phyloP scores from a whole-genome alignment of 345 rosid genomes.

The Firmiana major region DNA sequence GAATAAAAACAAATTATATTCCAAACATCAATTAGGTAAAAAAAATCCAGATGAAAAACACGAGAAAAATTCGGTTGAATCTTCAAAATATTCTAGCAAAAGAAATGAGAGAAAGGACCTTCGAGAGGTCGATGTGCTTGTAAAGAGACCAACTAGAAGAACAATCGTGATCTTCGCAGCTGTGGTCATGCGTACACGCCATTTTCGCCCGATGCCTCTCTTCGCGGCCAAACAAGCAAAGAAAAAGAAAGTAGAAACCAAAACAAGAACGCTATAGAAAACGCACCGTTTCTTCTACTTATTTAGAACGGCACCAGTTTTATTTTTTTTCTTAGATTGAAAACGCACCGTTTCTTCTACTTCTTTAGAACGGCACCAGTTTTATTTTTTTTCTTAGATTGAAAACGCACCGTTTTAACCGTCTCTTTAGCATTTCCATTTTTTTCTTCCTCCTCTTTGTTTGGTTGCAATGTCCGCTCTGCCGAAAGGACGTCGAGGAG shows the following conservation, averaged over 20 bases:
- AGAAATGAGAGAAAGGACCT: constrained; percentile 33
- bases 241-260: not conserved
- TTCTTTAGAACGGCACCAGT: not conserved
- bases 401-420: not conserved
- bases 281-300: not conserved
- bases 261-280: not conserved
- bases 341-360: not conserved
- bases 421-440: not conserved
- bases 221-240: constrained; percentile 1
- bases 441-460: not conserved
- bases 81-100: not conserved
- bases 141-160: constrained; percentile 94
- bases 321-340: no score
- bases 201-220: constrained; percentile 24
- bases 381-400: no score
- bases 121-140: constrained; percentile 85
- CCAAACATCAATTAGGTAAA: not conserved
- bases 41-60: no score
- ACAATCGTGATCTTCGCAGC: constrained; percentile 90
- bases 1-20: not conserved
- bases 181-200: constrained; percentile 92
- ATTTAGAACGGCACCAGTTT: not conserved
- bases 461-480: not conserved
- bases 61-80: not conserved
- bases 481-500: not conserved